A percentile compares a stretch with the other conserved stretches of the same genome.
Evolutionary conservation across 345 rosid species (phyloP).

Genomic region (Gossypium longicalyx): DNA sequence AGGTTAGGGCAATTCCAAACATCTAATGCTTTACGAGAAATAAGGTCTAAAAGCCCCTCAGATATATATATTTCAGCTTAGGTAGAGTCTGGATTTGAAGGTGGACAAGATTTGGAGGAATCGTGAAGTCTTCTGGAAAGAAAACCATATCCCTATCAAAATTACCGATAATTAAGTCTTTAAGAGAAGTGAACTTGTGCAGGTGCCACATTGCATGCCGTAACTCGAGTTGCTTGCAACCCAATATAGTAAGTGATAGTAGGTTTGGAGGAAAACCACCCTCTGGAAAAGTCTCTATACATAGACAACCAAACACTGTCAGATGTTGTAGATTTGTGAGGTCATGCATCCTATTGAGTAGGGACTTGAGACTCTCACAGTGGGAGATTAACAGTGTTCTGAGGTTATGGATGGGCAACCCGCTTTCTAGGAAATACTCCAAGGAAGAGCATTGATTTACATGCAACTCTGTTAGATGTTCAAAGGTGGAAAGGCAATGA

Average conservation of each 20-base stretch:
- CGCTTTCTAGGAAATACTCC: constrained; percentile 16
- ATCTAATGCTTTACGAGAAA: constrained; percentile 13
- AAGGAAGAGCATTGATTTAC: constrained; percentile 15
- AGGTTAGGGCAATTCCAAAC: constrained; percentile 21
- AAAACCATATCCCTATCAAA: background rate
- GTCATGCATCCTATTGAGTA: constrained; percentile 19
- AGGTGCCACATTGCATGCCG: constrained; percentile 23
- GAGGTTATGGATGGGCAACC: constrained; percentile 14
- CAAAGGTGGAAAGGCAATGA: background rate
- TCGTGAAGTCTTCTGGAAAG: constrained; percentile 19
- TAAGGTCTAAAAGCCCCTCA: constrained; percentile 19
- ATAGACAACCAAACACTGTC: constrained; percentile 1
- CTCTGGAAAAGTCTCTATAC: constrained; percentile 15
- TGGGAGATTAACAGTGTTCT: background rate
- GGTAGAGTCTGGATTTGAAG: constrained; percentile 4
- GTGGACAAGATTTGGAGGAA: constrained; percentile 4
- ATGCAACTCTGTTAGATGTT: constrained; percentile 9
- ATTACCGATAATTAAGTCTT: constrained; percentile 14
- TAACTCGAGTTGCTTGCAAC: constrained; percentile 16
- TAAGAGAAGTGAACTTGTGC: constrained; percentile 20
- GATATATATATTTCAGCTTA: constrained; percentile 17
- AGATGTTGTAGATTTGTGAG: constrained; percentile 19
- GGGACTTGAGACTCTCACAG: constrained; percentile 19
- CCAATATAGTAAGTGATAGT: constrained; percentile 1
- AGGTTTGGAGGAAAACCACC: constrained; percentile 28